phyloP scores from a whole-genome alignment of 495 filamentous ascomycete genomes.

The Trichoderma virens region DNA sequence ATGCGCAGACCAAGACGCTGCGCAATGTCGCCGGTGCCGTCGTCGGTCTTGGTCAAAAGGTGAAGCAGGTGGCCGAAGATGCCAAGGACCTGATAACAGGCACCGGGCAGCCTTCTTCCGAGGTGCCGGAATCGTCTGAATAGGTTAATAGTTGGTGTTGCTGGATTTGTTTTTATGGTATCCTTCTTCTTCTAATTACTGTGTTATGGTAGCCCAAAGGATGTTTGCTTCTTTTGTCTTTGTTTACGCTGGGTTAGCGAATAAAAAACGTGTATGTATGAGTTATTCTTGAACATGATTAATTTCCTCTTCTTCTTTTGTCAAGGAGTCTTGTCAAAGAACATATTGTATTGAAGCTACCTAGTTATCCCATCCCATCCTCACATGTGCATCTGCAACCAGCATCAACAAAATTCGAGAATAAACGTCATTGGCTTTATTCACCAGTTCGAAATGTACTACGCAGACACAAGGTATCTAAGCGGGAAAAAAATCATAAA shows the following conservation, averaged over 20 bases:
- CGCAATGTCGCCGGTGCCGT: slow-evolving; percentile 9
- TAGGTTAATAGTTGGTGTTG: not conserved
- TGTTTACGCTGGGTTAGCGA: not conserved
- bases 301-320: not conserved
- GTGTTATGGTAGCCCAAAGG: not conserved
- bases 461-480: not conserved
- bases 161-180: not conserved
- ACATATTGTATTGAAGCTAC: too few species aligned
- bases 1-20: slow-evolving; percentile 12
- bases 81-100: not conserved
- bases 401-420: too few species aligned
- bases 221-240: not conserved
- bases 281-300: not conserved
- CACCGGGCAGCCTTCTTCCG: not conserved
- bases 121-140: not conserved
- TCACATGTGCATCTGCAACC: too few species aligned
- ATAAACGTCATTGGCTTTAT: not conserved
- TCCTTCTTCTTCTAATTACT: not conserved
- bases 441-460: not conserved
- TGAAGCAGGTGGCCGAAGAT: not conserved
- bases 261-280: not conserved
- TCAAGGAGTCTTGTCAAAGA: too few species aligned
- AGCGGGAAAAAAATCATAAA: not conserved
- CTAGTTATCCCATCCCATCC: too few species aligned
- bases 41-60: slow-evolving; percentile 7